Evolutionary conservation across 352 stramenopile genomes (phyloP).

Genomic region (Phytophthora sansomeana): DNA sequence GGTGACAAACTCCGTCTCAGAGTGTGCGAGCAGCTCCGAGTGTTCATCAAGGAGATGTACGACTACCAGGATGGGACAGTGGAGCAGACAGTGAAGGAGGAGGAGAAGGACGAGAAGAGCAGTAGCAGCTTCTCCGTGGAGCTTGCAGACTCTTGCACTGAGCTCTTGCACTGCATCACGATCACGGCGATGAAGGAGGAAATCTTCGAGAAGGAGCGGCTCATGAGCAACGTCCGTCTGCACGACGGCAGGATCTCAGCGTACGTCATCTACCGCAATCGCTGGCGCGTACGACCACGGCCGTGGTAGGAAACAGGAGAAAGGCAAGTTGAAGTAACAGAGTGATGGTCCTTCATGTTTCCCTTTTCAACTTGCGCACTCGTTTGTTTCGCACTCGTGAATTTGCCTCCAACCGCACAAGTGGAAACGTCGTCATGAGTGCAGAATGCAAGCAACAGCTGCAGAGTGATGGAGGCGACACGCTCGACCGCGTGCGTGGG

Average conservation of each 20-base stretch:
- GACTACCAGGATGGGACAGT: background rate
- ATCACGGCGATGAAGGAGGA: slow-evolving; percentile 27
- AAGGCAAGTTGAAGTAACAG: slow-evolving; percentile 30
- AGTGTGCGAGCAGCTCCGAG: slow-evolving; percentile 27
- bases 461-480: background rate
- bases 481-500: slow-evolving; percentile 7
- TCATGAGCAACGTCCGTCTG: slow-evolving; percentile 12
- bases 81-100: background rate
- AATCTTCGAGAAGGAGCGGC: slow-evolving; percentile 21
- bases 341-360: slow-evolving; percentile 30
- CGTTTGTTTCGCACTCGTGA: slow-evolving; percentile 14
- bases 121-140: slow-evolving; percentile 1
- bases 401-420: slow-evolving; percentile 11
- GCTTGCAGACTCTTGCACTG: slow-evolving; percentile 11
- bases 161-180: slow-evolving; percentile 23
- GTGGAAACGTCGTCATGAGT: slow-evolving; percentile 13
- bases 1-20: slow-evolving; percentile 23
- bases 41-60: slow-evolving; percentile 14
- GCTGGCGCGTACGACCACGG: slow-evolving; percentile 21
- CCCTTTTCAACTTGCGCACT: slow-evolving; percentile 11
- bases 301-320: slow-evolving; percentile 15
- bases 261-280: slow-evolving; percentile 17
- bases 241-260: slow-evolving; percentile 11
- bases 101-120: background rate
- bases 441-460: slow-evolving; percentile 5